Base-by-base conservation (phyloP, 2,329 filamentous ascomycete genomes). In the Tolypocladium ophioglossoides region DNA sequence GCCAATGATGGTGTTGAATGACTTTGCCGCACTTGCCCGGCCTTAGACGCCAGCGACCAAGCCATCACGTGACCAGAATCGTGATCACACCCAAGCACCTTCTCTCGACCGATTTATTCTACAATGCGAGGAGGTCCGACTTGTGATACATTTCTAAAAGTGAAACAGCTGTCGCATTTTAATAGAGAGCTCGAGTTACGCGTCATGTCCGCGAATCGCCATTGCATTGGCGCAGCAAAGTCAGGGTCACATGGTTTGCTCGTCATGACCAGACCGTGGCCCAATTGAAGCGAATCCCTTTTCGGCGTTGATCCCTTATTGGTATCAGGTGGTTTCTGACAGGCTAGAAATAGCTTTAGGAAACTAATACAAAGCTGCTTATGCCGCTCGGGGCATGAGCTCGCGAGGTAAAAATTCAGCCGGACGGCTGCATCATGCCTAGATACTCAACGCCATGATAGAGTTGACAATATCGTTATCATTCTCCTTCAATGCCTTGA, bases 401-500 rank as follows among this genome's bases (percentile, higher is more conserved):
- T 63, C 59, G 61, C 59, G 56, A 60, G 56, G 57, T 57, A 50
- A 56, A 57, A 60, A 57, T 50, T 48, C 56, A 60, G 54, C 55
- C 54, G 53, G 54, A 47, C 52, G 52, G 49, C 51, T 55, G 39
- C 35, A 34, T 59, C 46, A 58, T 58, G 55, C 53, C 71, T 78
- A 91, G 80, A 90, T 85, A 79, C 87, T 91, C 73, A 99, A 78
- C 64, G 92, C 91, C 94, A 99, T 99, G 79, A 99, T 99, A 66
- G 94, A 96, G 83, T 99, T 99, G 80, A 99, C 94, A 78, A 99
- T 99, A 72, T 99, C 94, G 70, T 97, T 96, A 78, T 97, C 92
- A 72, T 99, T 99, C 80, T 97, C 94, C 80, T 91, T 91, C 70
- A 99, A 82, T 55, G 95, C 94, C 79, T 97, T 99, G 79, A 99